Evolutionary conservation across 164 flowering plant genomes (phyloP), one percentile per base, ranked within the genome.

Genomic region (Magnolia officinalis): DNA sequence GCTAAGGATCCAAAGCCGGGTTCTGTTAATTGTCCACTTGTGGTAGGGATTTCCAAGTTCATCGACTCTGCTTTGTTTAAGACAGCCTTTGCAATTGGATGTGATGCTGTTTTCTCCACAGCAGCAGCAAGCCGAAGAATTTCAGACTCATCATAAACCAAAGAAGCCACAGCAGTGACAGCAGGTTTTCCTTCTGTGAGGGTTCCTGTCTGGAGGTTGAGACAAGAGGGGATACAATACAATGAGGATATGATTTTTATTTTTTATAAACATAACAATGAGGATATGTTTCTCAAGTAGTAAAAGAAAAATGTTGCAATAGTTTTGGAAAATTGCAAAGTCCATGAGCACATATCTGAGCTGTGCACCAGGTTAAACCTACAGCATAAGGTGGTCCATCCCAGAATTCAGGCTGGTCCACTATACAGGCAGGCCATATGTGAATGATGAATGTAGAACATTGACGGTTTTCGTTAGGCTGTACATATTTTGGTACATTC

Each of bases 1-100:
- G 98, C 99, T 68, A 95, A 83, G 79, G 90, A 85, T 78, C 99
- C 99, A 82, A 85, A 92, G 64, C 99, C 99, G 61, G 98, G 98
- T 82, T 93, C 99, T 49, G 88, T 83, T 78, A 95, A 71, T 74
- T 95, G 99, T 50, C 97, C 91, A 67, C 81, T 88, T 74, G 99
- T 95, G 80, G 80, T 82, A 74, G 95, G 98, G 71, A 90, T 78
- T 50, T 82, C 63, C 85, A 93, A 84, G 71, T 86, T 84, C 81
- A 92, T 74, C 14, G 88, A 83, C 76, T 92, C 94, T 72, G 99
- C 98, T 84, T 88, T 88, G 18, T 77, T 80, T 76, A 91, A 61
- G 76, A 95, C 93, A 71, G 97, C 98, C 75, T 86, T 93, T 67
- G 98, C 99, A 76, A 95, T 87, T 71, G 99, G 99, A 84, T 93